These are phyloP conservation scores for Akanthomyces muscarius DNA, from an alignment of 2,329 filamentous ascomycete genomes.

Conservation along the genomic window DNA sequence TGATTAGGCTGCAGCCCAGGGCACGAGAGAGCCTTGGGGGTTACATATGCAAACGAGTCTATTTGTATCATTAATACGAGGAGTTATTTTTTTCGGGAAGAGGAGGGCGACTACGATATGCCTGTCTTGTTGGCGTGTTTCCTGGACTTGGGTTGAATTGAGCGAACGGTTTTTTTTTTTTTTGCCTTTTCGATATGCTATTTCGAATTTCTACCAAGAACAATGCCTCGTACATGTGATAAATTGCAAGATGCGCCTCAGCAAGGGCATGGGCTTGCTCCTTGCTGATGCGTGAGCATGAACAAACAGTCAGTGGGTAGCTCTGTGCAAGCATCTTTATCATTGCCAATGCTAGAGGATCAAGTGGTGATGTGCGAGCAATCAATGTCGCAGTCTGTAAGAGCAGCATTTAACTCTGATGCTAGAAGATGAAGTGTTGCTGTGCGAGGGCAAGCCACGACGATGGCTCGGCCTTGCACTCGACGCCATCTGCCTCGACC, in stretches of 20 bases:
- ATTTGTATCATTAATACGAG: conserved; percentile 13
- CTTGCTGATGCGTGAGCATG: too few species aligned
- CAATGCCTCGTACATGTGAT: neutral
- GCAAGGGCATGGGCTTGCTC: too few species aligned
- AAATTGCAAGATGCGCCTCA: neutral
- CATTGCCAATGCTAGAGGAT: too few species aligned
- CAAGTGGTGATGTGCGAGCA: too few species aligned
- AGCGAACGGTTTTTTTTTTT: conserved; percentile 9
- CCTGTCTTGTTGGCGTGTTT: neutral
- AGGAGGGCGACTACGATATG: neutral
- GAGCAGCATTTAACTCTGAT: neutral
- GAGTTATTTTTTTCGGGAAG: neutral
- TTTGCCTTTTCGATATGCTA: neutral
- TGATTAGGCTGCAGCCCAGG: neutral
- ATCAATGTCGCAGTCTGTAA: too few species aligned
- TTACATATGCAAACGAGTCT: conserved; percentile 1
- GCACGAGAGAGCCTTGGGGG: neutral
- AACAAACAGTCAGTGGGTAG: too few species aligned
- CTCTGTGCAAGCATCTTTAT: too few species aligned
- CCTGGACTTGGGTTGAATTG: neutral
- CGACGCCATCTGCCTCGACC: conserved; percentile 2
- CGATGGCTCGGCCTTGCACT: conserved; percentile 7
- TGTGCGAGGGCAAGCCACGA: conserved; percentile 7
- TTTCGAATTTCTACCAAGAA: neutral
- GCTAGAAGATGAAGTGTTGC: conserved; percentile 16